Conservation (phyloP, 2,329 filamentous ascomycete genomes). For the Aspergillus neotritici region DNA sequence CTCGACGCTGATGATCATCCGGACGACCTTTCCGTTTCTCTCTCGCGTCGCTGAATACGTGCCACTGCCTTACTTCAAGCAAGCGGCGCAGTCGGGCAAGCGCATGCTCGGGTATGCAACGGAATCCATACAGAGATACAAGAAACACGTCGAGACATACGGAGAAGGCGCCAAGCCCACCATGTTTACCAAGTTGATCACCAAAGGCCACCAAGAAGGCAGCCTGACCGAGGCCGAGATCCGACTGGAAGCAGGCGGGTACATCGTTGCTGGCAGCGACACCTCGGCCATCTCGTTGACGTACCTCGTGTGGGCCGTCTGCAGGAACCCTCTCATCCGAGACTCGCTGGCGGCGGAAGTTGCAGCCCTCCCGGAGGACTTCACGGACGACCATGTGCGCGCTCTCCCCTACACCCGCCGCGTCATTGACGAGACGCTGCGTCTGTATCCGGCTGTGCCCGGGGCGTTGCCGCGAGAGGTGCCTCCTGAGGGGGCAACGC, state of each 20-base stretch:
- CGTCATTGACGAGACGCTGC: constrained; percentile 55
- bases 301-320: constrained; percentile 32
- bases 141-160: constrained; percentile 14
- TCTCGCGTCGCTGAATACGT: constrained; percentile 16
- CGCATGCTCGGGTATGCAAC: constrained; percentile 20
- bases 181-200: constrained; percentile 24
- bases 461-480: constrained; percentile 51
- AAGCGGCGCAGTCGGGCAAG: constrained; percentile 12
- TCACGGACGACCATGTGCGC: constrained; percentile 42
- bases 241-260: constrained; percentile 35
- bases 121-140: constrained; percentile 23
- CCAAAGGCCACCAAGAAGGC: constrained; percentile 18
- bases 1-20: constrained; percentile 13
- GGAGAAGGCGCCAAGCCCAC: constrained; percentile 16
- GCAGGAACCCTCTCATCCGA: constrained; percentile 10
- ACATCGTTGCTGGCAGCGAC: constrained; percentile 50
- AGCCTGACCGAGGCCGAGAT: constrained; percentile 34
- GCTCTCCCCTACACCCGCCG: constrained; percentile 50
- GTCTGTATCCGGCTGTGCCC: constrained; percentile 53
- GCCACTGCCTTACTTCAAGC: constrained; percentile 20
- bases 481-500: constrained; percentile 39
- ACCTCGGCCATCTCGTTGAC: constrained; percentile 49
- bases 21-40: constrained; percentile 21
- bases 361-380: constrained; percentile 9
- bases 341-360: constrained; percentile 18